phyloP scores from a whole-genome alignment of 1,139 yeast species.

The Candida sp. region DNA sequence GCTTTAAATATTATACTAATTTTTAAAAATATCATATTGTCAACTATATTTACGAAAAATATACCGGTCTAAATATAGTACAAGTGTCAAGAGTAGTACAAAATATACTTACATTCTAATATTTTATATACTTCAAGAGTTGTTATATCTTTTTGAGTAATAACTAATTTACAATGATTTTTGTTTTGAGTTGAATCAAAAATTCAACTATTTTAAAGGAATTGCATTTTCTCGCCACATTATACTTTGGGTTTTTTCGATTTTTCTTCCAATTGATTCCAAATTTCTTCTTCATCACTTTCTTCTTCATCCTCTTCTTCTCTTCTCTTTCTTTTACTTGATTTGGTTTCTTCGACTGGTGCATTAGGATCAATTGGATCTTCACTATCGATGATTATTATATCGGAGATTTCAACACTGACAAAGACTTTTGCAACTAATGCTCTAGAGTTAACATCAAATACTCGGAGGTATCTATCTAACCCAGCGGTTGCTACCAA shows the following conservation, averaged over 20 bases:
- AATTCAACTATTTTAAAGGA: too few relatives aligned
- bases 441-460: constrained; percentile 54
- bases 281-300: constrained; percentile 35
- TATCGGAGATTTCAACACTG: constrained; percentile 68
- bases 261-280: constrained; percentile 35
- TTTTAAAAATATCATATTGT: too few relatives aligned
- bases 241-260: constrained; percentile 14
- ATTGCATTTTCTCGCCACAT: too few relatives aligned
- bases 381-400: constrained; percentile 49
- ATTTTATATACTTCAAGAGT: too few relatives aligned
- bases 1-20: too few relatives aligned
- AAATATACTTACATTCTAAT: too few relatives aligned
- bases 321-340: constrained; percentile 19
- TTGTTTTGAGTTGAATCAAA: too few relatives aligned
- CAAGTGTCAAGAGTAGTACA: too few relatives aligned
- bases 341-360: constrained; percentile 13
- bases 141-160: too few relatives aligned
- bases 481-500: constrained; percentile 67
- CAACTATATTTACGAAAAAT: too few relatives aligned
- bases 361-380: constrained; percentile 28
- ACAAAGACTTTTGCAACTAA: constrained; percentile 68
- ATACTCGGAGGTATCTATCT: constrained; percentile 82
- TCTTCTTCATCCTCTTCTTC: constrained; percentile 22
- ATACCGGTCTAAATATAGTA: too few relatives aligned
- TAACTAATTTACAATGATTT: too few relatives aligned